Evolutionary conservation across 169 alveolate genomes (phyloP).

Genomic region (Plasmodium vivax): DNA sequence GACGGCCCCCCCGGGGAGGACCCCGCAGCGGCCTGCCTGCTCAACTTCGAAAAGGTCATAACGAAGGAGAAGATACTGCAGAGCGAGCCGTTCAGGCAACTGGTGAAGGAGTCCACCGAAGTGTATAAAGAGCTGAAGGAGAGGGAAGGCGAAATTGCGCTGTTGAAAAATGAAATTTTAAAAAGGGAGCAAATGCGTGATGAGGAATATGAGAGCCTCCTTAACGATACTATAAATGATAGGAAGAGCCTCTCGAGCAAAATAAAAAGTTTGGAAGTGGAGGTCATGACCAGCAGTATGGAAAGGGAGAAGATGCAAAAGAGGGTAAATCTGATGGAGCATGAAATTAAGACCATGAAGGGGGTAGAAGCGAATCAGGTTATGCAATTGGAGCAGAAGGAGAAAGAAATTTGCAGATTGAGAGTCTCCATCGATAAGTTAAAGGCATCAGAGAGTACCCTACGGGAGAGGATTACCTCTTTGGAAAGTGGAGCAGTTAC

Average conservation of each 20-base stretch:
- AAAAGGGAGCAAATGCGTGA: conserved; percentile 32
- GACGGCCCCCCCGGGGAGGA: neutral
- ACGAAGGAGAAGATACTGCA: conserved; percentile 51
- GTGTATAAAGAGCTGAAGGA: conserved; percentile 19
- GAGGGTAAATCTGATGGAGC: conserved; percentile 7
- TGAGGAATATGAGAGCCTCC: conserved; percentile 50
- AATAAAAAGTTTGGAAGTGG: conserved; percentile 44
- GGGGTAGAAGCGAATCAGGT: conserved; percentile 29
- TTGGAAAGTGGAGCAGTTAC: neutral
- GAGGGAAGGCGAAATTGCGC: conserved; percentile 26
- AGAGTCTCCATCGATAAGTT: neutral
- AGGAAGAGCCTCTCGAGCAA: neutral
- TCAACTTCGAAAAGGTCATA: conserved; percentile 13
- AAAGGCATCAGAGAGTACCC: conserved; percentile 22
- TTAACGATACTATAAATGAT: conserved; percentile 25
- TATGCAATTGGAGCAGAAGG: conserved; percentile 44
- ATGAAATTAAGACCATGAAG: conserved; percentile 30
- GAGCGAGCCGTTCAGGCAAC: conserved; percentile 42
- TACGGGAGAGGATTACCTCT: neutral
- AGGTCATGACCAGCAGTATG: conserved; percentile 6
- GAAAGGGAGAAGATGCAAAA: conserved; percentile 36
- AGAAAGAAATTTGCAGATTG: conserved; percentile 35
- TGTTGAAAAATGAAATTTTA: conserved; percentile 42
- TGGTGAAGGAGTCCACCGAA: conserved; percentile 23
- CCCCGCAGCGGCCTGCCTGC: neutral